Conservation (phyloP, 106 monocot genomes). For the Gastrodia elata region DNA sequence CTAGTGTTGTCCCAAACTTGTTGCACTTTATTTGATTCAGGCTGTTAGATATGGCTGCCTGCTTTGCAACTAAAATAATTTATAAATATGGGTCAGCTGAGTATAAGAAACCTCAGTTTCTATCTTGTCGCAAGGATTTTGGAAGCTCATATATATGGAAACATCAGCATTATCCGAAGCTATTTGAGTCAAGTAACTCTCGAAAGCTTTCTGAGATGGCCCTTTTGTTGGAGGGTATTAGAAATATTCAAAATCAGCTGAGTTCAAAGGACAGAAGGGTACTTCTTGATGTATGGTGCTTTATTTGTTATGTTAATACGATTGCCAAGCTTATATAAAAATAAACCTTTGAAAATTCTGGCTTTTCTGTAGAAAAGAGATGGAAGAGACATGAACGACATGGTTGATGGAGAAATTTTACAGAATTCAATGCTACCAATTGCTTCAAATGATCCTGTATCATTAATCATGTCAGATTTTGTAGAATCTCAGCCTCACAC, state of each 20-base stretch:
- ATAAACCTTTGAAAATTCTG: constrained; percentile 1
- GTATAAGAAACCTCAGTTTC: constrained; percentile 24
- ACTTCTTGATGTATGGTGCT: constrained; percentile 33
- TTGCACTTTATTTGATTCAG: constrained; percentile 26
- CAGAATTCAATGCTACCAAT: constrained; percentile 26
- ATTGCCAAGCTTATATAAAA: background rate
- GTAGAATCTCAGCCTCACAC: constrained; percentile 12
- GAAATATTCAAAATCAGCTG: constrained; percentile 57
- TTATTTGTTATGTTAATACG: background rate
- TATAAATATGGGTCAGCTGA: constrained; percentile 56
- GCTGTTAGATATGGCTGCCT: constrained; percentile 68
- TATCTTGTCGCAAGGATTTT: constrained; percentile 8
- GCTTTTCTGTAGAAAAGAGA: constrained; percentile 30
- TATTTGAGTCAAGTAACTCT: constrained; percentile 21
- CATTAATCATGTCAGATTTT: constrained; percentile 8
- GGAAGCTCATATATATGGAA: constrained; percentile 5
- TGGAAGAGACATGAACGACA: constrained; percentile 28
- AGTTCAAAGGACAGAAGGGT: constrained; percentile 34
- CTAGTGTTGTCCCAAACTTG: background rate
- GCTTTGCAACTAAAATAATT: constrained; percentile 94
- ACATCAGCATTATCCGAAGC: constrained; percentile 3
- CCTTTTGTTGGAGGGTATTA: constrained; percentile 76
- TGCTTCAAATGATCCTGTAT: constrained; percentile 16
- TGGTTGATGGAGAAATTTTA: constrained; percentile 20
- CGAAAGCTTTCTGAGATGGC: constrained; percentile 74